Evolutionary conservation across 345 rosid genomes (phyloP).

Genomic region (Barbarea vulgaris): DNA sequence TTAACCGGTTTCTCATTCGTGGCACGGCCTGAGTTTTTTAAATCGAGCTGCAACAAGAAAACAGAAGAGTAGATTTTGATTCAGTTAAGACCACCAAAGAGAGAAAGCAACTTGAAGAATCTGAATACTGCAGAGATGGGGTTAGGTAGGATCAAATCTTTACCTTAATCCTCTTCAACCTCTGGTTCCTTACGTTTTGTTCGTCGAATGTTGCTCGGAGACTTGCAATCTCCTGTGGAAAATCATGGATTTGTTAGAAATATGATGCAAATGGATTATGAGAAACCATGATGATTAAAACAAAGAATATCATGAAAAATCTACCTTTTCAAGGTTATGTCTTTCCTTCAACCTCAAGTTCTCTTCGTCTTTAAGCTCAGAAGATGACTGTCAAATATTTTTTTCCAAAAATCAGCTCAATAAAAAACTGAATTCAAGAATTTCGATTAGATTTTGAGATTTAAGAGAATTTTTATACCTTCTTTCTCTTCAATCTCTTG

Average conservation of each 20-base stretch:
- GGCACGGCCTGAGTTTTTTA: conserved; percentile 29
- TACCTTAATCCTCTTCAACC: conserved; percentile 82
- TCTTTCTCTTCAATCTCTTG: conserved; percentile 65
- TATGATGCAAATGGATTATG: not conserved
- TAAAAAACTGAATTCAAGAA: not conserved
- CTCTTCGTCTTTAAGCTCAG: conserved; percentile 76
- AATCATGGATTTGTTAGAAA: not conserved
- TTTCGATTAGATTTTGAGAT: not conserved
- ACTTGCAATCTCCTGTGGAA: conserved; percentile 65
- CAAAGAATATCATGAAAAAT: not conserved
- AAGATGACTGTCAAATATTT: conserved; percentile 59
- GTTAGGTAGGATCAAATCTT: not conserved
- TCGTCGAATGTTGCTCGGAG: conserved; percentile 54
- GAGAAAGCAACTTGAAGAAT: not conserved
- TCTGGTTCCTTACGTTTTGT: conserved; percentile 55
- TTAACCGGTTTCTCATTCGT: conserved; percentile 11
- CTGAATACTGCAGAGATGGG: not conserved
- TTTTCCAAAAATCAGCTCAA: not conserved
- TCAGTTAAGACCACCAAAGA: not conserved
- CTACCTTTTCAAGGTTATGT: conserved; percentile 55
- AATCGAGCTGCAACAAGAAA: conserved; percentile 50
- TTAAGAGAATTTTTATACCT: conserved; percentile 46
- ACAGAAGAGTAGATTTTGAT: not conserved
- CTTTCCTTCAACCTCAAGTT: conserved; percentile 60
- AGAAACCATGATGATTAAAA: not conserved